Evolutionary conservation across 2,329 filamentous ascomycete species (phyloP).

Genomic region (Bipolaris victoriae): DNA sequence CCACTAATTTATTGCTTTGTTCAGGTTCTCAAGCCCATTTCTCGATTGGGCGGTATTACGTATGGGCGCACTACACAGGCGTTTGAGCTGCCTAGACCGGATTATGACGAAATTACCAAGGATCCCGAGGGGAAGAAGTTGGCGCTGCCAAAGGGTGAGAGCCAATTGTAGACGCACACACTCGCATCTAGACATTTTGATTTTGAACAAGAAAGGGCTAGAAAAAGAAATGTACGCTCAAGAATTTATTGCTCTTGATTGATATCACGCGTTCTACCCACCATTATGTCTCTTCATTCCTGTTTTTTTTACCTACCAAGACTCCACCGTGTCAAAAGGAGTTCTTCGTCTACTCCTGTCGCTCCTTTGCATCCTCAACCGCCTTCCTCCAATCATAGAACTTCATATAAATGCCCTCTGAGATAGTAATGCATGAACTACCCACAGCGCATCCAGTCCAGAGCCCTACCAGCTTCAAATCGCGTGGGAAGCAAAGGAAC

Average conservation of each 20-base stretch:
- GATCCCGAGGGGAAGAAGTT: constrained; percentile 65
- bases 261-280: not conserved
- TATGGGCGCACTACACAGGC: constrained; percentile 75
- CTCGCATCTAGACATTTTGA: not conserved
- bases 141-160: constrained; percentile 33
- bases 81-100: constrained; percentile 71
- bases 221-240: not conserved
- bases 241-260: not conserved
- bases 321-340: not conserved
- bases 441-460: constrained; percentile 48
- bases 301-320: not conserved
- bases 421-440: constrained; percentile 41
- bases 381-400: constrained; percentile 41
- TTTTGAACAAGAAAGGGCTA: not conserved
- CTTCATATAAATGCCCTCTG: constrained; percentile 42
- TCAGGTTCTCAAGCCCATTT: constrained; percentile 74
- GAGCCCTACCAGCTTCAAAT: constrained; percentile 45
- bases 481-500: constrained; percentile 44
- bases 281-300: not conserved
- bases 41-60: constrained; percentile 82
- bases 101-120: constrained; percentile 54
- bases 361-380: constrained; percentile 37
- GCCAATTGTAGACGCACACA: constrained; percentile 5
- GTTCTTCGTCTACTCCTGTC: constrained; percentile 30
- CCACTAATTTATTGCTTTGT: not conserved